phyloP scores from a whole-genome alignment of 1,284 basidiomycete genomes.

The Microbotryum intermedium region DNA sequence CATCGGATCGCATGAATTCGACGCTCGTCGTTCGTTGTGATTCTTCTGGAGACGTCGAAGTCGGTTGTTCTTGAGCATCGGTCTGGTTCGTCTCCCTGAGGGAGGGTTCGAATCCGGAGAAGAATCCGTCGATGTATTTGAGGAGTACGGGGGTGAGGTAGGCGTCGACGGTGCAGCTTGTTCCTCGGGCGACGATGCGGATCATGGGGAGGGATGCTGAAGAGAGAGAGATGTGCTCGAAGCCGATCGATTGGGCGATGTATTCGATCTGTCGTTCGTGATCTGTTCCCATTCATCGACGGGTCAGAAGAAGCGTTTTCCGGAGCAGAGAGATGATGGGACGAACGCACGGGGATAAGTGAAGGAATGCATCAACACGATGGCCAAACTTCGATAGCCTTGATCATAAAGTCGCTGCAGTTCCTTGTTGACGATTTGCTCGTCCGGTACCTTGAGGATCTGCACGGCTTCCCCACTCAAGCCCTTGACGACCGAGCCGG shows the following conservation, averaged over 20 bases:
- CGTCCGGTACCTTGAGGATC: slow-evolving; percentile 67
- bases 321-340: not conserved
- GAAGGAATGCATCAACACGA: slow-evolving; percentile 85
- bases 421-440: slow-evolving; percentile 42
- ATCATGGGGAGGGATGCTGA: slow-evolving; percentile 65
- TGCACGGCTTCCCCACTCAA: slow-evolving; percentile 85
- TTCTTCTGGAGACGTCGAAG: slow-evolving; percentile 50
- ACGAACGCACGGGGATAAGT: slow-evolving; percentile 55
- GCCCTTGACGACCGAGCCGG: slow-evolving; percentile 49
- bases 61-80: slow-evolving; percentile 79
- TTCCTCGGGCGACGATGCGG: slow-evolving; percentile 77
- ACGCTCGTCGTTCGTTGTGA: slow-evolving; percentile 40
- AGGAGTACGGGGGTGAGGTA: slow-evolving; percentile 84
- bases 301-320: slow-evolving; percentile 46
- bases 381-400: slow-evolving; percentile 74
- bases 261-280: slow-evolving; percentile 56
- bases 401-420: slow-evolving; percentile 60
- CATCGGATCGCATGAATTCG: slow-evolving; percentile 76
- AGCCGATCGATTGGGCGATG: slow-evolving; percentile 39
- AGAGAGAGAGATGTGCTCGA: slow-evolving; percentile 70
- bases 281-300: slow-evolving; percentile 58
- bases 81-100: slow-evolving; percentile 66
- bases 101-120: slow-evolving; percentile 47
- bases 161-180: slow-evolving; percentile 88
- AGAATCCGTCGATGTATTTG: slow-evolving; percentile 41